A percentile compares a stretch with the other conserved stretches of the same genome.
These are phyloP conservation scores for Carex kokanica DNA, from an alignment of 176 grass and related monocot species.

Conservation along the genomic window DNA sequence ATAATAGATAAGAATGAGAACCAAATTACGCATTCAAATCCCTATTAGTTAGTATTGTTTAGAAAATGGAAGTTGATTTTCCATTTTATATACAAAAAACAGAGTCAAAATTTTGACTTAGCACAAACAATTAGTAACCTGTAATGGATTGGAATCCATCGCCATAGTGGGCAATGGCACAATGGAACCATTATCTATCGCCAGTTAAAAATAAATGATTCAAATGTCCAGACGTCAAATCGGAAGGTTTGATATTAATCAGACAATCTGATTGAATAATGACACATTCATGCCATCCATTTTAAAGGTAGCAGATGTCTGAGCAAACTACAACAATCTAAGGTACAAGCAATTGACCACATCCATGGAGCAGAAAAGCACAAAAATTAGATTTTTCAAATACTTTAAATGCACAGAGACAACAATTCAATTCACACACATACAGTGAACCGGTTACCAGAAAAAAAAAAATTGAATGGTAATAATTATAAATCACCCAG, in stretches of 20 bases:
- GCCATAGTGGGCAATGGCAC: neutral
- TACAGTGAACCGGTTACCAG: neutral
- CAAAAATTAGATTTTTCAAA: neutral
- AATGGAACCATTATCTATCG: neutral
- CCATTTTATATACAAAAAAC: neutral
- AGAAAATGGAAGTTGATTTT: neutral
- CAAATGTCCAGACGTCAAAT: neutral
- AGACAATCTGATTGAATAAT: neutral
- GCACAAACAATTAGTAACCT: neutral
- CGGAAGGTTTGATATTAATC: neutral
- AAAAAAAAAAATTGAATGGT: neutral
- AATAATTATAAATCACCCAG: neutral
- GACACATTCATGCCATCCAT: neutral
- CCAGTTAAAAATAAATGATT: neutral
- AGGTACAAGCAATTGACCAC: neutral
- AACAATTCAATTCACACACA: neutral
- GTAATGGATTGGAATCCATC: neutral
- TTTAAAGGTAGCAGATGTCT: neutral
- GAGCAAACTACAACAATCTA: neutral
- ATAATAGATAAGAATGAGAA: neutral
- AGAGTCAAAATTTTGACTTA: neutral
- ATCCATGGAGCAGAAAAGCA: neutral
- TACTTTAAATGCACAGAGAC: neutral
- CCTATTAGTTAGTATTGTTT: neutral
- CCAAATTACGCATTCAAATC: neutral